These are phyloP conservation scores for Tanacetum coccineum DNA, from an alignment of 129 eudicot genomes.

Conservation along the genomic window DNA sequence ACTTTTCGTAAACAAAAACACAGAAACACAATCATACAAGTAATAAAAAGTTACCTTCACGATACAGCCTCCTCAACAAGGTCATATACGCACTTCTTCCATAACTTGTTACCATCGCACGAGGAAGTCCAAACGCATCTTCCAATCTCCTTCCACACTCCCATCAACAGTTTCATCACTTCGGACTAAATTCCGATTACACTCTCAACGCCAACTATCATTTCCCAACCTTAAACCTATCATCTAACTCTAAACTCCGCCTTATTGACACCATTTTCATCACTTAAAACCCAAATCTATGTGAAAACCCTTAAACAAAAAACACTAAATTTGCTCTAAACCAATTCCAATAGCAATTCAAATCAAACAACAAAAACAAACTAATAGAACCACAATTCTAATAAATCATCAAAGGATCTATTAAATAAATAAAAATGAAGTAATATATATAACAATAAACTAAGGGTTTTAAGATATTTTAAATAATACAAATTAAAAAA, in stretches of 20 bases:
- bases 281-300: slow-evolving; percentile 32
- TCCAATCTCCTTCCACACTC: slow-evolving; percentile 27
- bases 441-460: slow-evolving; percentile 4
- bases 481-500: background rate
- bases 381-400: background rate
- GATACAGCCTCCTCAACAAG: slow-evolving; percentile 21
- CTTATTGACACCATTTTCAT: slow-evolving; percentile 63
- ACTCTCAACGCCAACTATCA: slow-evolving; percentile 35
- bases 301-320: slow-evolving; percentile 23
- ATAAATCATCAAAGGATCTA: slow-evolving; percentile 22
- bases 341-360: slow-evolving; percentile 9
- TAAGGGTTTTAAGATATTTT: slow-evolving; percentile 26
- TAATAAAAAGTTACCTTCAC: slow-evolving; percentile 20
- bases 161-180: slow-evolving; percentile 17
- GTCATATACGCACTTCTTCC: slow-evolving; percentile 10
- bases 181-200: slow-evolving; percentile 14
- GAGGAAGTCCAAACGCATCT: slow-evolving; percentile 30
- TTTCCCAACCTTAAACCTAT: slow-evolving; percentile 33
- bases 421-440: slow-evolving; percentile 10
- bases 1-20: background rate
- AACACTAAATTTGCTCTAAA: slow-evolving; percentile 38
- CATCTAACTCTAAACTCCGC: slow-evolving; percentile 27
- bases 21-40: background rate
- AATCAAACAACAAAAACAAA: too few species aligned
- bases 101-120: background rate